Percentiles rank a stretch among this genome's conserved stretches.
These are phyloP conservation scores for Backusella westeae DNA, from an alignment of 192 early-diverging fungal species.

Conservation along the genomic window DNA sequence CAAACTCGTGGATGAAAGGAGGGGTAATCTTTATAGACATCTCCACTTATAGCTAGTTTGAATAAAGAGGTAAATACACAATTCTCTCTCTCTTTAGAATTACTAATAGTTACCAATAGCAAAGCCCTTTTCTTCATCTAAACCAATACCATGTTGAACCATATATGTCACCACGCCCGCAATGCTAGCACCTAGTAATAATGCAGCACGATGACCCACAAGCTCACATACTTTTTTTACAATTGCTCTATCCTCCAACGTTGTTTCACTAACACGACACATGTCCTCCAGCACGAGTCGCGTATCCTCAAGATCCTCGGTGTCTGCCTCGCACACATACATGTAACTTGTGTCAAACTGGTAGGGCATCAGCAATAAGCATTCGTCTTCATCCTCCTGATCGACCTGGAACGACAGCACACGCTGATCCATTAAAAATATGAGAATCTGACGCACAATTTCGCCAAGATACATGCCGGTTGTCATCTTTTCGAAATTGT, in stretches of 20 bases:
- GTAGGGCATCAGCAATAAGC: conserved; percentile 60
- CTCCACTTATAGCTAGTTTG: conserved; percentile 33
- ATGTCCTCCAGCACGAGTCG: conserved; percentile 70
- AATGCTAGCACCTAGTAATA: conserved; percentile 58
- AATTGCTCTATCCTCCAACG: conserved; percentile 72
- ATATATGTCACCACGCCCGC: conserved; percentile 54
- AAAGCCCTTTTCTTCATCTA: conserved; percentile 24
- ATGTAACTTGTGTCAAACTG: conserved; percentile 76
- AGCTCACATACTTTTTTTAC: conserved; percentile 74
- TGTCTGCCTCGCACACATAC: conserved; percentile 69
- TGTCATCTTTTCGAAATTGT: conserved; percentile 92
- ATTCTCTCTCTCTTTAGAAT: background rate
- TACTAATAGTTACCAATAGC: conserved; percentile 33
- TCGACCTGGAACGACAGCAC: conserved; percentile 49
- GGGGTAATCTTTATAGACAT: conserved; percentile 41
- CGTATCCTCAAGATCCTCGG: conserved; percentile 57
- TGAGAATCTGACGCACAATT: conserved; percentile 71
- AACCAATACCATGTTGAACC: conserved; percentile 27
- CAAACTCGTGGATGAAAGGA: conserved; percentile 40
- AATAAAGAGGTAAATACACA: background rate
- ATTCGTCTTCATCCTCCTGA: conserved; percentile 29
- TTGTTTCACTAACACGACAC: conserved; percentile 61
- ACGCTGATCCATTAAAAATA: conserved; percentile 76
- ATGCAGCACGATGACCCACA: conserved; percentile 69
- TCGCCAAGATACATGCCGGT: conserved; percentile 93